These are phyloP conservation scores for Populus tremula DNA, from an alignment of 345 rosid genomes.

Conservation along the genomic window DNA sequence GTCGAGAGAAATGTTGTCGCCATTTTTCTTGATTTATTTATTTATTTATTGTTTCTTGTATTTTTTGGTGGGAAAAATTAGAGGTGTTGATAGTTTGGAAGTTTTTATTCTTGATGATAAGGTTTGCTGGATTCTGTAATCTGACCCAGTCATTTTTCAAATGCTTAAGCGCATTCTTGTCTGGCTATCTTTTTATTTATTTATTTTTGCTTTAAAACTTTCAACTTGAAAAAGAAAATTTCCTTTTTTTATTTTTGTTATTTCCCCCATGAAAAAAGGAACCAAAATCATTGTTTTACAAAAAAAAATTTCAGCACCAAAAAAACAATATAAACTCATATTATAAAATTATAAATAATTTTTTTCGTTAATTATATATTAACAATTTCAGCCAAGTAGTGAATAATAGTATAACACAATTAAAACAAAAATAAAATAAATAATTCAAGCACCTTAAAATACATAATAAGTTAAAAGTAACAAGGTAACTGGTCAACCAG, in stretches of 20 bases:
- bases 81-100: conserved; percentile 26
- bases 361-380: too few species aligned
- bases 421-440: too few species aligned
- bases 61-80: conserved; percentile 33
- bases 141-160: conserved; percentile 36
- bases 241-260: too few species aligned
- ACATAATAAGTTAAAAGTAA: too few species aligned
- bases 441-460: too few species aligned
- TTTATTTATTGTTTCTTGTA: conserved; percentile 17
- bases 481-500: fast-evolving
- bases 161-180: conserved; percentile 22
- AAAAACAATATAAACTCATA: too few species aligned
- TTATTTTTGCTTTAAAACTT: neutral
- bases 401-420: too few species aligned
- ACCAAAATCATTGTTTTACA: too few species aligned
- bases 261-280: too few species aligned
- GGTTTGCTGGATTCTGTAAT: conserved; percentile 37
- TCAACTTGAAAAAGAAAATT: neutral
- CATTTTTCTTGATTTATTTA: conserved; percentile 37
- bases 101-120: conserved; percentile 36
- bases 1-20: conserved; percentile 50
- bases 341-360: too few species aligned
- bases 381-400: fast-evolving
- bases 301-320: fast-evolving
- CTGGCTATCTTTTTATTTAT: conserved; percentile 9